phyloP scores from a whole-genome alignment of 2,329 filamentous ascomycete species.

The Byssoonygena ceratinophila region DNA sequence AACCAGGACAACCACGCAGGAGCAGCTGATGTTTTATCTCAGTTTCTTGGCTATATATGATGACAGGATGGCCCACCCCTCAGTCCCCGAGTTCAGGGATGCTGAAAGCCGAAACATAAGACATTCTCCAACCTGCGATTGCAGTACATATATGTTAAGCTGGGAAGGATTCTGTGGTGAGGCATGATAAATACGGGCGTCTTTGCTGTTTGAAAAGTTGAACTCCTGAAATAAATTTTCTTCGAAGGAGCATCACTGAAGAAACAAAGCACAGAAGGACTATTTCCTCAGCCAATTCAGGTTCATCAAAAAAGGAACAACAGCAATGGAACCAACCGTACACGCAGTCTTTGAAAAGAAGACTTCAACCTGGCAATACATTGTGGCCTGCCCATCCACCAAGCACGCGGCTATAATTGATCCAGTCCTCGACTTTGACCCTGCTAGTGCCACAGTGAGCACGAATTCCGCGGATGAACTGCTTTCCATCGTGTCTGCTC shows the following conservation, averaged over 20 bases:
- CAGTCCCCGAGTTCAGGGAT: background rate
- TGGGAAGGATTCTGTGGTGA: background rate
- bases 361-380: constrained; percentile 50
- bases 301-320: background rate
- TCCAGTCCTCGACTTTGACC: constrained; percentile 48
- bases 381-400: constrained; percentile 45
- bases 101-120: background rate
- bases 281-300: background rate
- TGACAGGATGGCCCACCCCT: background rate
- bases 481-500: constrained; percentile 33
- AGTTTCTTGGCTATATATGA: background rate
- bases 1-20: no score
- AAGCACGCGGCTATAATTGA: constrained; percentile 47
- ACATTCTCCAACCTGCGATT: background rate
- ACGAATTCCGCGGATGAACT: constrained; percentile 45
- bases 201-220: background rate
- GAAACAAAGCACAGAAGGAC: background rate
- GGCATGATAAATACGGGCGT: background rate
- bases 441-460: constrained; percentile 30
- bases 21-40: background rate
- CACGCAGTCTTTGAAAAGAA: constrained; percentile 33
- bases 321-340: constrained; percentile 27
- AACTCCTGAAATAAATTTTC: no score
- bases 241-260: background rate
- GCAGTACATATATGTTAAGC: background rate